Evolutionary conservation across 768 basidiomycete genomes (phyloP).

Genomic region (Tulasnella calospora): DNA sequence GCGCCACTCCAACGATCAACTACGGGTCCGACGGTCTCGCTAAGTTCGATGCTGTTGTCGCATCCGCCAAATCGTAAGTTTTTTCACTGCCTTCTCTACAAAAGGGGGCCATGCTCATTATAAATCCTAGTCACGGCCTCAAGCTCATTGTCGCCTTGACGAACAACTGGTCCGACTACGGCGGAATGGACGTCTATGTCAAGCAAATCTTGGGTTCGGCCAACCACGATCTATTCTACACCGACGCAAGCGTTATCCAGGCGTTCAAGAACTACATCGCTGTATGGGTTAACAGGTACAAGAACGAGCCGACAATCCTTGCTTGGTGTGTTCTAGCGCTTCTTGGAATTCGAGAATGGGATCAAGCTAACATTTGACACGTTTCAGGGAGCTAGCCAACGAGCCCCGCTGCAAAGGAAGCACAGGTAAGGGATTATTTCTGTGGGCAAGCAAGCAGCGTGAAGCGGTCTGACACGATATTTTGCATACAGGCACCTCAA

Average conservation of each 20-base stretch:
- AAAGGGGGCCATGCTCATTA: not conserved
- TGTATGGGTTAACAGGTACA: constrained; percentile 47
- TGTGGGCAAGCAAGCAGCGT: not conserved
- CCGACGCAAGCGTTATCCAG: constrained; percentile 46
- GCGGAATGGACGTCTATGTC: constrained; percentile 66
- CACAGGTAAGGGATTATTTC: not conserved
- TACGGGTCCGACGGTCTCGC: constrained; percentile 49
- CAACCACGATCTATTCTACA: constrained; percentile 57
- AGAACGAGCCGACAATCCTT: constrained; percentile 46
- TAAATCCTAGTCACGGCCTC: constrained; percentile 42
- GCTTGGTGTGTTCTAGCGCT: not conserved
- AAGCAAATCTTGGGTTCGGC: constrained; percentile 37
- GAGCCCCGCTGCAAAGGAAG: constrained; percentile 38
- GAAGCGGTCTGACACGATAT: not conserved
- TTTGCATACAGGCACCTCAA: constrained; percentile 33
- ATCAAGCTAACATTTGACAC: not conserved
- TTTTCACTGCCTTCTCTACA: not conserved
- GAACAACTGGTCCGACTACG: constrained; percentile 39
- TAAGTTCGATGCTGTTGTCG: constrained; percentile 46
- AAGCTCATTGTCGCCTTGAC: constrained; percentile 53
- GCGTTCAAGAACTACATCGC: constrained; percentile 52
- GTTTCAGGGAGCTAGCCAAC: constrained; percentile 51
- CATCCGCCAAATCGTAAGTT: constrained; percentile 49
- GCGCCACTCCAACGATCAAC: constrained; percentile 49
- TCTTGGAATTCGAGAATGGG: not conserved